These are phyloP conservation scores for Russula sp. DNA, from an alignment of 768 basidiomycete genomes.

Conservation along the genomic window DNA sequence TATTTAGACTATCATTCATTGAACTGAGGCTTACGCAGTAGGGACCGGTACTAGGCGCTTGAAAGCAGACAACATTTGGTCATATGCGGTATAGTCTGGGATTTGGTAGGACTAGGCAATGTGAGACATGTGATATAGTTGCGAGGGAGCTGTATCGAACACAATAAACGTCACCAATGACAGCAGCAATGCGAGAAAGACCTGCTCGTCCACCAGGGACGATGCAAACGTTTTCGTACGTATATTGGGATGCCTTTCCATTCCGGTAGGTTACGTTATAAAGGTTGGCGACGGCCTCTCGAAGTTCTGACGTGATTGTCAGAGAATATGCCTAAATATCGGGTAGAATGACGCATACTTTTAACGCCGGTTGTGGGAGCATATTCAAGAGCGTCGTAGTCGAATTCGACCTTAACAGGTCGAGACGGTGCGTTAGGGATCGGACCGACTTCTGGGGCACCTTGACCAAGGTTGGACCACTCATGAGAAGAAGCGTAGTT, in stretches of 20 bases:
- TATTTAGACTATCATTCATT: not conserved
- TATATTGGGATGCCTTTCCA: conserved; percentile 80
- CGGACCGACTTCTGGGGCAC: conserved; percentile 84
- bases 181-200: conserved; percentile 86
- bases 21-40: conserved; percentile 58
- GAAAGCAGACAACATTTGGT: conserved; percentile 82
- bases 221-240: conserved; percentile 90
- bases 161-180: conserved; percentile 85
- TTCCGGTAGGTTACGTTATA: conserved; percentile 88
- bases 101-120: conserved; percentile 73
- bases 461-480: conserved; percentile 91
- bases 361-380: conserved; percentile 92
- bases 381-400: conserved; percentile 77
- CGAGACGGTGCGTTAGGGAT: conserved; percentile 73
- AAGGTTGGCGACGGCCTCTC: conserved; percentile 84
- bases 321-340: not conserved
- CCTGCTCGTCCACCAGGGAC: conserved; percentile 93
- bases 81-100: conserved; percentile 89
- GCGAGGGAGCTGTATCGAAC: conserved; percentile 39
- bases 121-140: conserved; percentile 12
- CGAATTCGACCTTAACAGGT: conserved; percentile 60
- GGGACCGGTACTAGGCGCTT: conserved; percentile 88
- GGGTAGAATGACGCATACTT: conserved; percentile 41
- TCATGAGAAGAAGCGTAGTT: conserved; percentile 71
- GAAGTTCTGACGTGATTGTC: conserved; percentile 51